Evolutionary conservation across 345 rosid species (phyloP).

Genomic region (Camelina hispida): DNA sequence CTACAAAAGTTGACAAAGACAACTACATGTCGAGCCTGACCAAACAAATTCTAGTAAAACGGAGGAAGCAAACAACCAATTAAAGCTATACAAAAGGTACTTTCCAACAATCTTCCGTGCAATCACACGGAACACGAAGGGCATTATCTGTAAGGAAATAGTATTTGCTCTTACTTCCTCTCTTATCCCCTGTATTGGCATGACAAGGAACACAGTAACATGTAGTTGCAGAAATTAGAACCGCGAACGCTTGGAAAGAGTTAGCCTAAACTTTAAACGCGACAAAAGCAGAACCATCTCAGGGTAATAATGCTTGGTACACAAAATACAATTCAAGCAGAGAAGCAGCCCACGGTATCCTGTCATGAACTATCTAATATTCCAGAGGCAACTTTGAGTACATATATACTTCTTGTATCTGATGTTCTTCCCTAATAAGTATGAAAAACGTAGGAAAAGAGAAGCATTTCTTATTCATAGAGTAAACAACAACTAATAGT

Average conservation of each 20-base stretch:
- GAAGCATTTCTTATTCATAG: constrained; percentile 18
- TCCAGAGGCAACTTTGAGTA: neutral
- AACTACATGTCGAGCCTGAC: neutral
- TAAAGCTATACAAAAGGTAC: neutral
- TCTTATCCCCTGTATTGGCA: neutral
- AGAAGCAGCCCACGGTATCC: neutral
- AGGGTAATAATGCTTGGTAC: neutral
- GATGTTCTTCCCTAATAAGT: neutral
- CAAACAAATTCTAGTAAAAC: neutral
- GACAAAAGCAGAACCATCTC: neutral
- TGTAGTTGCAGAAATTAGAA: neutral
- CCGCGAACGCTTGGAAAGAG: neutral
- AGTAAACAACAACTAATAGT: constrained; percentile 13
- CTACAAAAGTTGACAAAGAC: neutral
- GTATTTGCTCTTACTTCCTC: neutral
- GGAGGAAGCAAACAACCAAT: neutral
- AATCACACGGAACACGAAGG: neutral
- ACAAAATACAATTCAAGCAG: neutral
- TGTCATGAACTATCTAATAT: neutral
- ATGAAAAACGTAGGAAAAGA: neutral
- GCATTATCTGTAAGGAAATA: neutral
- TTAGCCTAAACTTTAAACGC: neutral
- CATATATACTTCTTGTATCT: neutral
- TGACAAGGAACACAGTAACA: neutral
- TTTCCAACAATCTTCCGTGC: neutral